These are phyloP conservation scores for Podosphaera fusca DNA, from an alignment of 2,329 filamentous ascomycete genomes.

Conservation along the genomic window DNA sequence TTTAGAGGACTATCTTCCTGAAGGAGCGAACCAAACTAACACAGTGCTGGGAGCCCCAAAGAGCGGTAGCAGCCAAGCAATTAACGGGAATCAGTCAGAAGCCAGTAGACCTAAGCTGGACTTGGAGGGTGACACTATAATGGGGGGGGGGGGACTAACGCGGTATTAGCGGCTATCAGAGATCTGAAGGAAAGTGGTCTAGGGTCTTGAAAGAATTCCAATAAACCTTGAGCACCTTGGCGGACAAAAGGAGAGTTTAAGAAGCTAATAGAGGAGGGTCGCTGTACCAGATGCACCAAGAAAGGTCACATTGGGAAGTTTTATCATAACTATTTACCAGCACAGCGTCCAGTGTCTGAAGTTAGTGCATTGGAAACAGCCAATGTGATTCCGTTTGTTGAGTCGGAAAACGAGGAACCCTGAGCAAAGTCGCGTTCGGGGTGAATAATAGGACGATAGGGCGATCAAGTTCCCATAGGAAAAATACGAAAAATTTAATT, in stretches of 20 bases:
- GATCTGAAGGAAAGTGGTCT: background rate
- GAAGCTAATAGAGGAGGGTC: background rate
- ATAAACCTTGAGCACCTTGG: background rate
- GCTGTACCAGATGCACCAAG: background rate
- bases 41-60: background rate
- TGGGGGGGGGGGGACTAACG: too few relatives aligned
- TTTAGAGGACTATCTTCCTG: background rate
- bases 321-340: background rate
- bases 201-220: background rate
- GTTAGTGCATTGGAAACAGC: background rate
- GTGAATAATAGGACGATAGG: background rate
- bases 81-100: too few relatives aligned
- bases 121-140: background rate
- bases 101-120: background rate
- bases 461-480: too few relatives aligned
- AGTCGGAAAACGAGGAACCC: background rate
- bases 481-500: too few relatives aligned
- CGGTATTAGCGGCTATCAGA: background rate
- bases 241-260: background rate
- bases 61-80: background rate
- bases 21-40: background rate
- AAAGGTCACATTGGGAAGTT: background rate
- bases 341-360: background rate
- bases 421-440: background rate
- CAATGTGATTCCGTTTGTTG: background rate